Percentiles rank a stretch among this genome's conserved stretches.
phyloP scores from a whole-genome alignment of 2,329 filamentous ascomycete genomes.

The Coniochaeta sp. region DNA sequence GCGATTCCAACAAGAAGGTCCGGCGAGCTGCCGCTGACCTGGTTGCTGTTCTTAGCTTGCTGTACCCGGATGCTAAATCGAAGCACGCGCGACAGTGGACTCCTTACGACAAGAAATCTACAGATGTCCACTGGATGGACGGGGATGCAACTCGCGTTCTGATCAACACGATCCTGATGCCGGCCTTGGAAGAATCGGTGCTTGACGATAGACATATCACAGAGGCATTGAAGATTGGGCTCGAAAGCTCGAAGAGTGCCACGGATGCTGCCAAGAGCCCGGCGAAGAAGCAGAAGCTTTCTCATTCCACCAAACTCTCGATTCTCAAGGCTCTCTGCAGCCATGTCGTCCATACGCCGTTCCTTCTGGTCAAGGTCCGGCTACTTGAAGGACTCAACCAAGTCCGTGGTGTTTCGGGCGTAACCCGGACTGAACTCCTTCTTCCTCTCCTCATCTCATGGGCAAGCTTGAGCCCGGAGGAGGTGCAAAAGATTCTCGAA shows the following conservation, averaged over 20 bases:
- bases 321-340: conserved; percentile 67
- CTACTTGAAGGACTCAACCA: conserved; percentile 67
- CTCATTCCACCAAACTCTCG: conserved; percentile 54
- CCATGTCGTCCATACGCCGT: conserved; percentile 63
- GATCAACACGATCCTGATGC: conserved; percentile 60
- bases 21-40: conserved; percentile 68
- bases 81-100: conserved; percentile 1
- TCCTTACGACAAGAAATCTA: neutral
- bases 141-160: conserved; percentile 52
- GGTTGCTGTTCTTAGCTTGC: conserved; percentile 45
- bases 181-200: conserved; percentile 76
- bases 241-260: conserved; percentile 43
- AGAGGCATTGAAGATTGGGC: conserved; percentile 50
- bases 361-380: conserved; percentile 61
- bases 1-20: conserved; percentile 69
- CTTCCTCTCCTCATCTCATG: conserved; percentile 68
- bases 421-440: conserved; percentile 66
- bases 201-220: conserved; percentile 69
- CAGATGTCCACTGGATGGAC: conserved; percentile 42
- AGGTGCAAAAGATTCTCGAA: conserved; percentile 43
- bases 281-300: conserved; percentile 34
- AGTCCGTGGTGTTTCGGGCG: conserved; percentile 63
- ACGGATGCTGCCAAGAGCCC: conserved; percentile 18
- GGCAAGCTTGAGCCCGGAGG: conserved; percentile 46
- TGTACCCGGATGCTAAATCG: conserved; percentile 29